Base-by-base conservation (phyloP, 768 basidiomycete species). In the Lactarius hengduanensis region DNA sequence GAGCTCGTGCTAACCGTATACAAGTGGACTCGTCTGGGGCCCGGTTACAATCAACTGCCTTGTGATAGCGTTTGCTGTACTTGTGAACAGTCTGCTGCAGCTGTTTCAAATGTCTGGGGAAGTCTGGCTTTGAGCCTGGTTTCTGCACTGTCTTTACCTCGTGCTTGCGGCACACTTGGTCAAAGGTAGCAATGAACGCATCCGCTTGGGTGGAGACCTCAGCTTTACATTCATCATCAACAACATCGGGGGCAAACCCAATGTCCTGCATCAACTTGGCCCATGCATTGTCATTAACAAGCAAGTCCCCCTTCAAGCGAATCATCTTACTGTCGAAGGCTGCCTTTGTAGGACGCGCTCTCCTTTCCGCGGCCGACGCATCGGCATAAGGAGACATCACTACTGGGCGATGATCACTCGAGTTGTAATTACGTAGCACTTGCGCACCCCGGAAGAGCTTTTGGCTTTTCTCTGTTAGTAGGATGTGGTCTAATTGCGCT, bases 241-340 rank as follows among this genome's bases (percentile, higher is more conserved):
- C 9, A 1, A 34, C 9, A 10, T 34, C 34, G 2, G 30, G 30
- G 30, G 30, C 26, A 26, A 26, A 26, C 26, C 26, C 26, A 26
- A 32, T 32, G 6, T 7, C 30, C 4, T 32, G 53, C 53, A 28
- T 28, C 4, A 54, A 22, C n/a, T 13, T 28, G 28, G 11, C 7
- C 57, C 57, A 59, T 28, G 38, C n/a, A 18, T 59, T 59, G 40
- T 59, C 41, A 20, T 59, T 43, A 9, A 18, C 58, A 34, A 59
- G 8, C n/a, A 59, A 6, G 40, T 59, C 58, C 9, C 58, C 22
- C 26, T 45, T 59, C 40, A 59, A 32, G 58, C 9, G n/a, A 0
- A 59, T 18, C 58, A 59, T 59, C 58, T 59, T 59, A 4, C 1
- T 59, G 15, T 59, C 58, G 8, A 47, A 54, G 7, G 16, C 16